Percentiles rank a stretch among this genome's conserved stretches.
These are phyloP conservation scores for Aspergillus saccharolyticus DNA, from an alignment of 495 filamentous ascomycete species.

Conservation along the genomic window DNA sequence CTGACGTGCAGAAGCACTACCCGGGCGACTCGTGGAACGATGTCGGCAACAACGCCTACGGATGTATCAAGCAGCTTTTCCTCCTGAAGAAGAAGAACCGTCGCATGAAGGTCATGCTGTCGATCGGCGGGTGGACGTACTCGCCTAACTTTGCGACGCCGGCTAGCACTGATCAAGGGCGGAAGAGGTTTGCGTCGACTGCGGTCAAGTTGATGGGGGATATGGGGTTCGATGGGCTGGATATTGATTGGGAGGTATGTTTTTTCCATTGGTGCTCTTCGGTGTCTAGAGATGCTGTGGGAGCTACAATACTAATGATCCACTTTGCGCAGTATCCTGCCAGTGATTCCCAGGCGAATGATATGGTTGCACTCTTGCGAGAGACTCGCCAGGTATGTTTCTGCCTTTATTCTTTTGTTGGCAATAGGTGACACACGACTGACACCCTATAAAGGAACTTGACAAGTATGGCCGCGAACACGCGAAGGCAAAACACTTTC, in stretches of 20 bases:
- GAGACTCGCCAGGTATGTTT: slow-evolving; percentile 41
- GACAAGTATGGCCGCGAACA: slow-evolving; percentile 54
- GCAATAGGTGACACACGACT: background rate
- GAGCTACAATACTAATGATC: background rate
- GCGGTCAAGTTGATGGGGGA: slow-evolving; percentile 64
- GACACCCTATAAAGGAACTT: slow-evolving; percentile 39
- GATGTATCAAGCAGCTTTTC: slow-evolving; percentile 81
- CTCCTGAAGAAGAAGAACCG: slow-evolving; percentile 75
- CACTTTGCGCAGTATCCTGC: slow-evolving; percentile 25
- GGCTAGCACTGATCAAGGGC: slow-evolving; percentile 49
- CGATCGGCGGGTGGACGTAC: slow-evolving; percentile 72
- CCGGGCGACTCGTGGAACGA: slow-evolving; percentile 71
- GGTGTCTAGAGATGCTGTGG: background rate
- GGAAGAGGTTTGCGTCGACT: slow-evolving; percentile 63
- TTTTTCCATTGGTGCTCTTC: background rate
- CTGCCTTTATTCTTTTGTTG: background rate
- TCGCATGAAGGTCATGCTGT: slow-evolving; percentile 67
- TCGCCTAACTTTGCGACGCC: slow-evolving; percentile 65
- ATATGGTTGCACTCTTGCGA: slow-evolving; percentile 61
- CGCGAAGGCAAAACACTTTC: slow-evolving; percentile 51
- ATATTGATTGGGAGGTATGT: slow-evolving; percentile 58
- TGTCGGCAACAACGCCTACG: slow-evolving; percentile 70
- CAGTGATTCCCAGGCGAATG: slow-evolving; percentile 47
- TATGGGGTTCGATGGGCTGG: slow-evolving; percentile 56
- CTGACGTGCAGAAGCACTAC: slow-evolving; percentile 72